A percentile compares a stretch with the other conserved stretches of the same genome.
phyloP scores from a whole-genome alignment of 352 stramenopile genomes.

The Phytophthora podocarpi region DNA sequence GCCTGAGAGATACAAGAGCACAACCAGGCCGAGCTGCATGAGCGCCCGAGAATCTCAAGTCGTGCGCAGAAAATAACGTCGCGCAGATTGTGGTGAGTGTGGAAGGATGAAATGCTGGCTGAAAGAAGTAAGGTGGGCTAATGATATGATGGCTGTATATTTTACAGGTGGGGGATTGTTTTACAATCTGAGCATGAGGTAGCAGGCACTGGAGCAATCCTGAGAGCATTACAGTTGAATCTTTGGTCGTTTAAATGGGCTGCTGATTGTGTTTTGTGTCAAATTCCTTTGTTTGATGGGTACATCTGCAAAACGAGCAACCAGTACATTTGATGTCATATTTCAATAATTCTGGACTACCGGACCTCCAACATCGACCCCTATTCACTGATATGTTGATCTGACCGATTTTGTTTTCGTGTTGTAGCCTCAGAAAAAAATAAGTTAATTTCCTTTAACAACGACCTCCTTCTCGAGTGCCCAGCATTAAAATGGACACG shows the following conservation, averaged over 20 bases:
- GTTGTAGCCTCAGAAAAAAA: slow-evolving; percentile 72
- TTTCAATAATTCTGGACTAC: not conserved
- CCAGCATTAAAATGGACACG: slow-evolving; percentile 90
- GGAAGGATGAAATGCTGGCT: not conserved
- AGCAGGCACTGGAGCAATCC: slow-evolving; percentile 91
- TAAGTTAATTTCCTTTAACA: slow-evolving; percentile 97
- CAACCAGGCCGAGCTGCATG: too few species aligned
- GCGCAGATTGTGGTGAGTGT: slow-evolving; percentile 68
- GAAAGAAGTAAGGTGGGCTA: not conserved
- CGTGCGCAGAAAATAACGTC: slow-evolving; percentile 79
- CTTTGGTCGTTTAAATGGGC: slow-evolving; percentile 51
- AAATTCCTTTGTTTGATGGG: slow-evolving; percentile 16
- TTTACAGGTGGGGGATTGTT: slow-evolving; percentile 96
- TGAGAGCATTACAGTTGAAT: slow-evolving; percentile 95
- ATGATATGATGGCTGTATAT: not conserved
- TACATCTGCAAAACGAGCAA: slow-evolving; percentile 90
- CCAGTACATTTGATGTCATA: slow-evolving; percentile 44
- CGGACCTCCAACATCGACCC: too few species aligned
- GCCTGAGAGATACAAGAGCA: too few species aligned
- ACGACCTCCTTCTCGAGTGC: slow-evolving; percentile 96
- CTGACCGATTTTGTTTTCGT: not conserved
- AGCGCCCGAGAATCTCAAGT: slow-evolving; percentile 57
- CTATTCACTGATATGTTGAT: not conserved
- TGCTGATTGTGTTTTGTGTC: not conserved
- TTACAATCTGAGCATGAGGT: slow-evolving; percentile 96